Evolutionary conservation across 306 rosid species (phyloP).

Genomic region (Herpetospermum pedunculosum): DNA sequence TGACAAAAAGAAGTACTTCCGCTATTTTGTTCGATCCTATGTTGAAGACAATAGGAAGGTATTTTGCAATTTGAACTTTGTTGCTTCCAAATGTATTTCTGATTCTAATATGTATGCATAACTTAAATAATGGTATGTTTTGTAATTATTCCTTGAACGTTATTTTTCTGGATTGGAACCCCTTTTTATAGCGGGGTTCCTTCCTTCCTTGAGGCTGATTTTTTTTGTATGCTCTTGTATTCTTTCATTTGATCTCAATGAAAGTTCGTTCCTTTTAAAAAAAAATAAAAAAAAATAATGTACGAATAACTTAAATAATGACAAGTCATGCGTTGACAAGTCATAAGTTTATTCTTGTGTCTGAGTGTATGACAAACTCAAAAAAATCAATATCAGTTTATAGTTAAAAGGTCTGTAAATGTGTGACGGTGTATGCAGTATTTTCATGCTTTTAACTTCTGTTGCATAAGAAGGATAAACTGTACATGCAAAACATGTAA

Average conservation of each 20-base stretch:
- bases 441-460: not conserved
- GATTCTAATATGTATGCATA: not conserved
- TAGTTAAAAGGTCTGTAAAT: not conserved
- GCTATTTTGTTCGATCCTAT: constrained; percentile 77
- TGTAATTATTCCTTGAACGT: too few relatives aligned
- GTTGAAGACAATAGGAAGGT: constrained; percentile 91
- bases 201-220: too few relatives aligned
- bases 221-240: too few relatives aligned
- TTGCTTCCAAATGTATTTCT: not conserved
- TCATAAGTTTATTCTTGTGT: not conserved
- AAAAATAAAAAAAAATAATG: too few relatives aligned
- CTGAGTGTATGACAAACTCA: not conserved
- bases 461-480: not conserved
- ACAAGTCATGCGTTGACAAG: not conserved
- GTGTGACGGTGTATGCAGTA: not conserved
- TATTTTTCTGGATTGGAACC: too few relatives aligned
- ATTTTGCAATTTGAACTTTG: not conserved
- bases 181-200: too few relatives aligned
- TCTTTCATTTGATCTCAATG: too few relatives aligned
- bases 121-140: too few relatives aligned
- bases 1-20: constrained; percentile 57
- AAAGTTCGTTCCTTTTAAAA: too few relatives aligned
- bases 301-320: not conserved
- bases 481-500: not conserved
- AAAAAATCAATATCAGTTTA: not conserved